Evolutionary conservation across 441 rosid genomes (phyloP), one percentile per base, ranked within the genome.

Genomic region (Capsella rubella): DNA sequence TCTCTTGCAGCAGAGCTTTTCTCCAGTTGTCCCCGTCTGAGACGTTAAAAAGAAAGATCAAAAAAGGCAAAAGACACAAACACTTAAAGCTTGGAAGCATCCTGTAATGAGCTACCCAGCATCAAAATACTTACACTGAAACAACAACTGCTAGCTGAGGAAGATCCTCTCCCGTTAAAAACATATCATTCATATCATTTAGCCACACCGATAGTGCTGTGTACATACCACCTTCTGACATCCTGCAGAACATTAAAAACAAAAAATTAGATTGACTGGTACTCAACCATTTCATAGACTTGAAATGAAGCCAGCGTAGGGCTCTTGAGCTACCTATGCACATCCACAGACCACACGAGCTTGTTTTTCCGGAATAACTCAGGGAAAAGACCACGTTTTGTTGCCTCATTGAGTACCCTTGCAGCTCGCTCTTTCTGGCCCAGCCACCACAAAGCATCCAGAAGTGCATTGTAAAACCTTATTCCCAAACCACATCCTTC

Each of bases 371-470:
- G 93, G 71, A 81, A 95, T 76, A 92, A 84, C 85, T 92, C 99
- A 40, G 97, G 97, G 78, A 90, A 95, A 68, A 88, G 87, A 49
- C 95, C 97, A 71, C 95, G 83, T 73, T 88, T 91, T 64, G 87
- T 85, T 63, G 97, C 96, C 78, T 92, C 98, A 52, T 70, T 78
- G 39, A 95, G 90, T 74, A 92, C 93, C 82, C 88, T 88, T 62
- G 90, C 93, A 55, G 97, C 96, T 46, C 98, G 87, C 81, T 88
- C 89, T 83, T 78, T 90, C 84, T 88, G 99, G 74, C 92, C 93
- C 46, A 95, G 79, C 93, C 97, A 90, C 99, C 99, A 95, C 66
- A 91, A 95, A 49, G 98, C 95, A 82, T 95, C 99, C 59, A 92
- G 61, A 80, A 95, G 88, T 15, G 98, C 84, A 76, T 91, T 95